Conservation (phyloP, 2,329 filamentous ascomycete species). For the Calonectria honghensis region DNA sequence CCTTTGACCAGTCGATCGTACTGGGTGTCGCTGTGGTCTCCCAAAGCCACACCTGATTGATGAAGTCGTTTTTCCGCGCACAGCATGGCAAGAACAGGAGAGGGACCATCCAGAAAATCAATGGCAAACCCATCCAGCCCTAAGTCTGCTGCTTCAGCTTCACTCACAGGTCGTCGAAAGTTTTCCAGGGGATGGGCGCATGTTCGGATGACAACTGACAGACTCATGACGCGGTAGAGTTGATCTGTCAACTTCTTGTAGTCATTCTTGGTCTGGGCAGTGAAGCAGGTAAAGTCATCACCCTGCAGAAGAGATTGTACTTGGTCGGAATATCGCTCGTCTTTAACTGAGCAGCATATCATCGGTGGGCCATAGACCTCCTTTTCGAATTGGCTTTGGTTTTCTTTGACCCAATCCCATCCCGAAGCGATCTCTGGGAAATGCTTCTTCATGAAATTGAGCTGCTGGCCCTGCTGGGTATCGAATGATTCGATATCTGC, state of each 20-base stretch:
- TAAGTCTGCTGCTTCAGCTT: constrained; percentile 71
- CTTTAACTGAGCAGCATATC: constrained; percentile 85
- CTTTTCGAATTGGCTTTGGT: constrained; percentile 82
- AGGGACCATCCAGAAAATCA: constrained; percentile 87
- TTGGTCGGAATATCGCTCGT: constrained; percentile 77
- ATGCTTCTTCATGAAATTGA: constrained; percentile 76
- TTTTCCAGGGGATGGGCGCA: constrained; percentile 72
- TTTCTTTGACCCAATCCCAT: constrained; percentile 88
- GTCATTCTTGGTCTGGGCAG: constrained; percentile 84
- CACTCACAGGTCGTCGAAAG: constrained; percentile 73
- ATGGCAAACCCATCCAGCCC: constrained; percentile 89
- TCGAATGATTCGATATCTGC: constrained; percentile 76
- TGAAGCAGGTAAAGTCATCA: constrained; percentile 80
- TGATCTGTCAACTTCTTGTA: constrained; percentile 82
- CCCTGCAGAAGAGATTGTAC: constrained; percentile 71
- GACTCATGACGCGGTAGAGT: constrained; percentile 77
- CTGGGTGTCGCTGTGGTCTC: constrained; percentile 79
- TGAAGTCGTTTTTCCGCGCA: constrained; percentile 84
- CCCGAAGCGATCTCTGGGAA: constrained; percentile 80
- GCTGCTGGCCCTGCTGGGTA: constrained; percentile 84
- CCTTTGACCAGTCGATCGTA: constrained; percentile 78
- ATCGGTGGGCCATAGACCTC: constrained; percentile 88
- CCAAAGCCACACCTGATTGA: constrained; percentile 77
- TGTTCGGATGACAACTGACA: constrained; percentile 84
- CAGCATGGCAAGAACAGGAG: constrained; percentile 90